Conservation (phyloP, 1,139 yeast genomes). For the Saccharomyces hybrid region DNA sequence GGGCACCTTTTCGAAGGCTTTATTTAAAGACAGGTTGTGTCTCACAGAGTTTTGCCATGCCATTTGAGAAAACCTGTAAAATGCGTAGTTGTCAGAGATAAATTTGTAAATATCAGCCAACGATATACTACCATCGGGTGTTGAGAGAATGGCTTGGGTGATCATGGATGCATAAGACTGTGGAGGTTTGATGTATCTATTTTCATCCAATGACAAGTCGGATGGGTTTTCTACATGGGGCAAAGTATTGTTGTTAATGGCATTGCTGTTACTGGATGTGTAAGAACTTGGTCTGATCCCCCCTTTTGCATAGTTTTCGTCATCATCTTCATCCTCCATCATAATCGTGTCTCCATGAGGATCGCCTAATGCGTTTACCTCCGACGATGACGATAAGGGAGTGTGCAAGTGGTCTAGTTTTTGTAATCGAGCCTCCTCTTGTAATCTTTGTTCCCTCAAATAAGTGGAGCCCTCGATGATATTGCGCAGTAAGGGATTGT, state of each 20-base stretch:
- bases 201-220: constrained; percentile 39
- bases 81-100: constrained; percentile 80
- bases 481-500: constrained; percentile 15
- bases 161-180: constrained; percentile 96
- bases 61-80: constrained; percentile 77
- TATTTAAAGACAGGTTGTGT: constrained; percentile 70
- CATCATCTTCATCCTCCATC: not conserved
- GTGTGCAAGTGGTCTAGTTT: not conserved
- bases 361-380: not conserved
- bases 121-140: constrained; percentile 78
- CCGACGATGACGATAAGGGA: not conserved
- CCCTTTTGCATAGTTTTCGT: not conserved
- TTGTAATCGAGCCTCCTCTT: constrained; percentile 3
- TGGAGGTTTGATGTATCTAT: constrained; percentile 89
- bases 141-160: constrained; percentile 88
- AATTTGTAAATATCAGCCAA: constrained; percentile 85
- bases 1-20: constrained; percentile 90
- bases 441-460: constrained; percentile 8
- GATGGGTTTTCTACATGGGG: not conserved
- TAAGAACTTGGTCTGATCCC: not conserved
- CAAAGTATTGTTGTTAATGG: constrained; percentile 31
- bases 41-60: constrained; percentile 90
- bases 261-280: not conserved
- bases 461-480: constrained; percentile 17
- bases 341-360: not conserved